A percentile compares a stretch with the other conserved stretches of the same genome.
phyloP scores from a whole-genome alignment of 257 asterid genomes.

The Mentha longifolia region DNA sequence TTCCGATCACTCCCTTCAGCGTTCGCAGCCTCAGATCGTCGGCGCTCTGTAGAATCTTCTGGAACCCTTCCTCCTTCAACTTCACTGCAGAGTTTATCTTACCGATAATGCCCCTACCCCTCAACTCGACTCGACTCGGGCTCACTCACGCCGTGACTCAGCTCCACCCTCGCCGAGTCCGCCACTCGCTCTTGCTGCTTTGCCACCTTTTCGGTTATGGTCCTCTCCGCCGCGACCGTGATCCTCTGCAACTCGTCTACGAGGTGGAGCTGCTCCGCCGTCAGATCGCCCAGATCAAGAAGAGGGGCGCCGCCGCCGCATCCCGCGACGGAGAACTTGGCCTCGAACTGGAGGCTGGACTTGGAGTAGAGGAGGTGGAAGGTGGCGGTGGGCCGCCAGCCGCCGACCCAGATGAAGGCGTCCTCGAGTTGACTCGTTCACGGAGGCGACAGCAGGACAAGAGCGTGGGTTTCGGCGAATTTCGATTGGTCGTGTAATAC shows the following conservation, averaged over 20 bases:
- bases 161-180: conserved; percentile 46
- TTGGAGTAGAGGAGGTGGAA: conserved; percentile 57
- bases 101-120: too few relatives aligned
- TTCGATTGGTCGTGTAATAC: conserved; percentile 41
- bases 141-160: conserved; percentile 44
- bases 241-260: conserved; percentile 43
- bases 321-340: conserved; percentile 28
- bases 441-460: conserved; percentile 42
- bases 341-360: conserved; percentile 48
- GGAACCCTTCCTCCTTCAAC: conserved; percentile 18
- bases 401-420: conserved; percentile 58
- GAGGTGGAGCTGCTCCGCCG: conserved; percentile 29
- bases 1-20: conserved; percentile 28
- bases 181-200: conserved; percentile 50
- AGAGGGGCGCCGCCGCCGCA: too few relatives aligned
- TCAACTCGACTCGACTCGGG: conserved; percentile 36
- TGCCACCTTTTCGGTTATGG: conserved; percentile 40
- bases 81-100: conserved; percentile 33
- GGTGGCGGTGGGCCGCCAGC: conserved; percentile 65
- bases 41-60: conserved; percentile 41
- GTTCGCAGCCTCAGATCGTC: conserved; percentile 57
- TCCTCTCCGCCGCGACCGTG: conserved; percentile 44
- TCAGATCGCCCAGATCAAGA: neutral
- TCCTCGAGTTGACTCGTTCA: conserved; percentile 50
- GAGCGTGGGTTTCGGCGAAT: conserved; percentile 34